phyloP scores from a whole-genome alignment of 306 rosid genomes.

The Fagus crenata region DNA sequence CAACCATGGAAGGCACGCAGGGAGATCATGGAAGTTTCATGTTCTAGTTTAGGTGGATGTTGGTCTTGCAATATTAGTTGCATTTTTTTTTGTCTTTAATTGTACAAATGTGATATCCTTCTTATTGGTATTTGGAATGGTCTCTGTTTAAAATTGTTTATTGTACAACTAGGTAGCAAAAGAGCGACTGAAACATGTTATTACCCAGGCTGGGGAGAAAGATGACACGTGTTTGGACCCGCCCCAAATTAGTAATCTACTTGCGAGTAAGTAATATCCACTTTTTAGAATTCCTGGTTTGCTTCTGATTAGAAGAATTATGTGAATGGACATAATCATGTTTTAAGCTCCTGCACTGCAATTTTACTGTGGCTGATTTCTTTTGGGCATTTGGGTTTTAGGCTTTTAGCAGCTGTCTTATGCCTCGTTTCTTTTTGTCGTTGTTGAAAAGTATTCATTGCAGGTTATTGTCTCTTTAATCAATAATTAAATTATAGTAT shows the following conservation, averaged over 20 bases:
- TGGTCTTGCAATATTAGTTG: background rate
- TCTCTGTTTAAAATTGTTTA: constrained; percentile 31
- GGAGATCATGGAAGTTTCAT: background rate
- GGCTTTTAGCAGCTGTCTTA: constrained; percentile 23
- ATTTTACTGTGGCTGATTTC: background rate
- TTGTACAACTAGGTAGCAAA: constrained; percentile 61
- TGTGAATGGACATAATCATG: background rate
- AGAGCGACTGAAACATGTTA: constrained; percentile 70
- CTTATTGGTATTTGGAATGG: background rate
- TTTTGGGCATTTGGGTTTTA: constrained; percentile 18
- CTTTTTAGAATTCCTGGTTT: background rate
- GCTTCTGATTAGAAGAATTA: background rate
- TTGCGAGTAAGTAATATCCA: constrained; percentile 50
- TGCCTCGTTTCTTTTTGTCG: constrained; percentile 1
- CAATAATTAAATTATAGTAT: background rate
- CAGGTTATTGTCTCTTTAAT: background rate
- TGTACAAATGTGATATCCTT: background rate
- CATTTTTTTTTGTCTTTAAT: background rate
- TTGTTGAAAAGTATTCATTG: constrained; percentile 3
- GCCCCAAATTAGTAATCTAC: constrained; percentile 39
- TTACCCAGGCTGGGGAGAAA: constrained; percentile 72
- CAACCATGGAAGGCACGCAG: background rate
- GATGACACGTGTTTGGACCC: constrained; percentile 52
- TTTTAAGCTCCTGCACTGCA: background rate
- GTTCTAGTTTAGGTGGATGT: constrained; percentile 18